Base-by-base conservation (phyloP, 2,329 filamentous ascomycete genomes). In the Thelonectria blattea region DNA sequence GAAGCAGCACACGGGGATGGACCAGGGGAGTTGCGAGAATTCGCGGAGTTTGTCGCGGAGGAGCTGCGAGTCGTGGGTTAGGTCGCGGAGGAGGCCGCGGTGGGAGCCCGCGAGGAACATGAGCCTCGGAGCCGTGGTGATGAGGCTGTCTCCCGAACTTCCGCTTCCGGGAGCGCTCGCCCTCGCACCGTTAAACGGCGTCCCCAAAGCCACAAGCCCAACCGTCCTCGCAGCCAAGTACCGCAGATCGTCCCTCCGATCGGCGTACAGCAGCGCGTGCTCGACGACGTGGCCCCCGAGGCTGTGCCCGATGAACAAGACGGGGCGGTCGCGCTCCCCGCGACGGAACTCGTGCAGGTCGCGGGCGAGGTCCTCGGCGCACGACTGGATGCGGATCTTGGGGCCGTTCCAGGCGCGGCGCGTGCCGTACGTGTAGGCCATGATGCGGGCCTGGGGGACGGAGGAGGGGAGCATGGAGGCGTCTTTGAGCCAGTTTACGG, bases 261-360 rank as follows among this genome's bases (percentile, higher is more conserved):
- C 60, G 14, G 64, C 66, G 22, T 56, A 63, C 18, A 68, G 12
- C 20, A 68, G 52, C 10, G 65, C 66, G 37, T 63, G 57, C 12
- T 63, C 12, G 17, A 68, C 62, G 27, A 68, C 63, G 48, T 59
- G 58, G 18, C 66, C 66, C 14, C 66, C 66, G 1, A 68, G 58
- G 30, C 66, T 68, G 34, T 68, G 65, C 17, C 66, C 66, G 51
- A 68, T 47, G 17, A 68, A 65, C 27, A 68, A 37, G 2, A 68
- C 11, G 6, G 65, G 64, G n/a, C 66, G 60, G 20, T 50, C 37
- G 12, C 27, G 39, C 22, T n/a, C 3, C 6, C 41, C 43, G 6
- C 46, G 24, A 7, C 61, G 66, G 41, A 63, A 63, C 2, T 20
- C 18, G 50, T 56, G 57, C 5, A 66, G 2, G 18, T 53, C 56